These are phyloP conservation scores for Phaffomyces antillensis DNA, from an alignment of 805 yeast genomes.

Conservation along the genomic window DNA sequence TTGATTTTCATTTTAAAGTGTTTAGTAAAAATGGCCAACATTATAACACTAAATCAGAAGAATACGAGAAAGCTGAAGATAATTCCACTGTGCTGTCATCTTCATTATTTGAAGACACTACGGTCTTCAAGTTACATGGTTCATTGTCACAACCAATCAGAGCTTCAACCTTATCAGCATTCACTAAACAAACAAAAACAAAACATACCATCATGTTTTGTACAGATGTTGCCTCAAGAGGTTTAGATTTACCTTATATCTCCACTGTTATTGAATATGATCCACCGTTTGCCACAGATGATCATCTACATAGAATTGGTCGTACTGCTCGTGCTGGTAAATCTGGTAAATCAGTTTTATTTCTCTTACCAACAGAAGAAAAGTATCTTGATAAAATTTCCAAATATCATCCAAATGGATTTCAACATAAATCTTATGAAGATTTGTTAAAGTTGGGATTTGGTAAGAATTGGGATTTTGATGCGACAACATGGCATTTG, in stretches of 20 bases:
- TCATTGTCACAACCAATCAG: conserved; percentile 80
- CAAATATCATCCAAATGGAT: conserved; percentile 48
- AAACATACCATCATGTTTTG: conserved; percentile 71
- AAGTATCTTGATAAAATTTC: conserved; percentile 61
- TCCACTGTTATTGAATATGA: conserved; percentile 86
- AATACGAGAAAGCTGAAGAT: conserved; percentile 23
- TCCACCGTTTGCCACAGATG: conserved; percentile 91
- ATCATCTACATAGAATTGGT: conserved; percentile 94
- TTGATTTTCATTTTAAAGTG: conserved; percentile 80
- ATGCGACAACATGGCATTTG: conserved; percentile 95
- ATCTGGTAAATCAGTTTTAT: conserved; percentile 68
- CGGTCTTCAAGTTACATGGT: conserved; percentile 78
- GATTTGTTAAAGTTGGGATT: conserved; percentile 32
- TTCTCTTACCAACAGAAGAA: conserved; percentile 91
- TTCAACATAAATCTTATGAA: conserved; percentile 44
- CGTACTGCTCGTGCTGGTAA: conserved; percentile 98
- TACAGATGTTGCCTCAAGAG: conserved; percentile 98
- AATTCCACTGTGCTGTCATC: conserved; percentile 41
- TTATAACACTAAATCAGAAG: conserved; percentile 26
- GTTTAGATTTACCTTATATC: conserved; percentile 84
- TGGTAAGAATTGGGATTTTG: conserved; percentile 73
- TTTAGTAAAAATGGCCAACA: conserved; percentile 55
- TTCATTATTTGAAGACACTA: conserved; percentile 41
- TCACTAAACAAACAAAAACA: conserved; percentile 31
- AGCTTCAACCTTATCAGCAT: conserved; percentile 53